These are phyloP conservation scores for Ambrosia artemisiifolia DNA, from an alignment of 129 eudicot species.

Conservation along the genomic window DNA sequence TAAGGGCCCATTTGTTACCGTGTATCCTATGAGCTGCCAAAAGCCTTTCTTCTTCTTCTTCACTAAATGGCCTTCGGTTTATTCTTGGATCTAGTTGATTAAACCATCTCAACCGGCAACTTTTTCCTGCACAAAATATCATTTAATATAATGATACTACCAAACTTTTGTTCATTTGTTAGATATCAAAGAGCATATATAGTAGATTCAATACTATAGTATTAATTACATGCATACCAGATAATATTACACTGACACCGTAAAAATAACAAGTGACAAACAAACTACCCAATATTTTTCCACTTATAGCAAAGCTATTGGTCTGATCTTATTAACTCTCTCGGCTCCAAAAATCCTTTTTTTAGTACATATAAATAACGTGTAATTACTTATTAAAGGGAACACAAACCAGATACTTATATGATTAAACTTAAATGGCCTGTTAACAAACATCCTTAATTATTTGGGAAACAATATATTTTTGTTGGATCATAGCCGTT, in stretches of 20 bases:
- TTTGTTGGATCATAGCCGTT: neutral
- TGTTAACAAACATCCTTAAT: neutral
- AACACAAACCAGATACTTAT: neutral
- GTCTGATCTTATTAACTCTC: too few relatives aligned
- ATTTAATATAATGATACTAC: neutral
- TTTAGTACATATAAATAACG: too few relatives aligned
- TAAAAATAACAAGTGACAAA: neutral
- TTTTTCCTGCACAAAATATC: conserved; percentile 51
- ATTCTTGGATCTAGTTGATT: conserved; percentile 92
- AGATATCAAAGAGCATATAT: neutral
- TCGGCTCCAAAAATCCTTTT: too few relatives aligned
- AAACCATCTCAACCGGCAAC: conserved; percentile 92
- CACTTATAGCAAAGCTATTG: too few relatives aligned
- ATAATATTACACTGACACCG: neutral
- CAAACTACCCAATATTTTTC: too few relatives aligned
- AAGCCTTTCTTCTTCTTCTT: conserved; percentile 77
- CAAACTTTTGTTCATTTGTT: neutral
- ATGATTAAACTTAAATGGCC: neutral
- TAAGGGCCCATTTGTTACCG: conserved; percentile 94
- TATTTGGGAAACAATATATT: neutral
- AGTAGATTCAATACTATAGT: neutral
- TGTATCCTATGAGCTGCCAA: conserved; percentile 77
- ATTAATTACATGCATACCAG: neutral
- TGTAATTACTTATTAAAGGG: neutral
- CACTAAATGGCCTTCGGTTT: conserved; percentile 67